Base-by-base conservation (phyloP, 352 stramenopile species). In the Phytophthora sojae region DNA sequence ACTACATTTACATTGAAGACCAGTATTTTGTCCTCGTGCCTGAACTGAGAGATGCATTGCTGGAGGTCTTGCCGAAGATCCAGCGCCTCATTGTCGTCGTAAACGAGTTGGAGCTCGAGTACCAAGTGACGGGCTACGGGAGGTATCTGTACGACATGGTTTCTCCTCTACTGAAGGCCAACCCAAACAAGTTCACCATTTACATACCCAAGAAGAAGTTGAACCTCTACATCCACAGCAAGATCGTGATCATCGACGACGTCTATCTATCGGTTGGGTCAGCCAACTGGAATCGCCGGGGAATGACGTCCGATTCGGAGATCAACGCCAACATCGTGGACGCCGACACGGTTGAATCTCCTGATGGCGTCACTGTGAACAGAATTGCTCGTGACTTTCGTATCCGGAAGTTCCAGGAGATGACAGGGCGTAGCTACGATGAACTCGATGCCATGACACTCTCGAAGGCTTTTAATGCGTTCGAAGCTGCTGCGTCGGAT, bases 401-500 rank as follows among this genome's bases (percentile, higher is more conserved):
- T 3, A 68, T 90, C 17, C 74, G 73, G 25, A 91, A 91, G 57
- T 91, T 93, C 56, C 64, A 73, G 29, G 85, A 93, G 59, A 78
- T 88, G 51, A 86, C 77, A 26, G 70, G 80, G 25, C 63, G 73
- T 8, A 67, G 53, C 9, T 79, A 82, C 65, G 57, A 68, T 14
- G 71, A 82, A 2, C 61, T 92, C 17, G 65, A 82, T 21, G 73
- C 62, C 12, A 75, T 90, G 68, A 80, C 49, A 8, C 75, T 90
- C 23, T 12, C 76, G 1, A 74, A 86, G 49, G 69, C 85, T 6
- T 65, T 77, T 12, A 57, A 71, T 26, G 39, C 54, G 19, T 73
- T 89, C 21, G 58, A 86, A 56, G 68, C 57, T 32, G 70, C 75
- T 19, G 64, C 71, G 0, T 26, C 47, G 3, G 61, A 80, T 37